Evolutionary conservation across 768 basidiomycete genomes (phyloP).

Genomic region (Mycena capillaripes): DNA sequence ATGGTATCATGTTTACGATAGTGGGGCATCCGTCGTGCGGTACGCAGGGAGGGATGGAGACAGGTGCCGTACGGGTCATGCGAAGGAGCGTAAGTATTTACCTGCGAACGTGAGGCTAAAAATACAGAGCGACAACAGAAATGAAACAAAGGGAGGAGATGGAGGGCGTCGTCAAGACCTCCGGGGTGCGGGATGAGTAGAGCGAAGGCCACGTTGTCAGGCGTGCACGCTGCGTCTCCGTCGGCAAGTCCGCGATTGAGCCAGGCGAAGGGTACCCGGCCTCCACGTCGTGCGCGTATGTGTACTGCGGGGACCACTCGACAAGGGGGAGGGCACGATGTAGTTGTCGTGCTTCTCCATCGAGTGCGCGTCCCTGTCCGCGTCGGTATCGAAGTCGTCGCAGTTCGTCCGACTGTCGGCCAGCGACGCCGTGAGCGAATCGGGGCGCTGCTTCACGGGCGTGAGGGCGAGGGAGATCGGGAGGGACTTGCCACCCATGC

Average conservation of each 20-base stretch:
- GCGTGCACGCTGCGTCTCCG: too few species aligned
- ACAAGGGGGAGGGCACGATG: neutral
- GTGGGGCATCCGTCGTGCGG: too few species aligned
- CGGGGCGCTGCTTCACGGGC: slow-evolving; percentile 4
- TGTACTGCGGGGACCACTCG: neutral
- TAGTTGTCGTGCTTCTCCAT: neutral
- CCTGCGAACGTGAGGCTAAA: neutral
- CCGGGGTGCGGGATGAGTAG: too few species aligned
- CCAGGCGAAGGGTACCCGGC: neutral
- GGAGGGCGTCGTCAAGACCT: neutral
- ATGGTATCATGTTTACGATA: too few species aligned
- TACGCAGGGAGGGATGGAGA: too few species aligned
- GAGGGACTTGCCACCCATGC: neutral
- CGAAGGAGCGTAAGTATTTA: too few species aligned
- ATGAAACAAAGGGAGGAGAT: neutral
- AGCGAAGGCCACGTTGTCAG: neutral
- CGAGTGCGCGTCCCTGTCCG: neutral
- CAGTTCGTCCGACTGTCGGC: neutral
- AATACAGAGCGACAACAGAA: neutral
- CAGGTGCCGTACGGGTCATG: too few species aligned
- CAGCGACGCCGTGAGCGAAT: too few species aligned
- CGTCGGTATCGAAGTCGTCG: neutral
- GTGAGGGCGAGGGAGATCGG: slow-evolving; percentile 4
- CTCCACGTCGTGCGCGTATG: neutral
- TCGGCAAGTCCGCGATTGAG: too few species aligned